Conservation (phyloP, 805 yeast genomes). For the Candida silvicultrix region DNA sequence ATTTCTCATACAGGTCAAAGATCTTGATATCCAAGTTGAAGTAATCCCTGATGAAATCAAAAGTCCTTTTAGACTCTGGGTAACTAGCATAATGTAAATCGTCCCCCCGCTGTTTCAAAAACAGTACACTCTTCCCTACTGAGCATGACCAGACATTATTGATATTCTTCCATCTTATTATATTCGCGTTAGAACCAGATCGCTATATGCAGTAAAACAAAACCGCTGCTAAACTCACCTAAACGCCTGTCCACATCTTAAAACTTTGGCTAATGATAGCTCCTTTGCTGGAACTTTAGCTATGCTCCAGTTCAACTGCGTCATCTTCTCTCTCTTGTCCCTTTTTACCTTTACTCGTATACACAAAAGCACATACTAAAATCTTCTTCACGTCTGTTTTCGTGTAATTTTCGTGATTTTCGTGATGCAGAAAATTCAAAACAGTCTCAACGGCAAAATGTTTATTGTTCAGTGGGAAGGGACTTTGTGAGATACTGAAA, state of each 20-base stretch:
- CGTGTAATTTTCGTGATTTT: neutral
- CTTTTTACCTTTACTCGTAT: too few relatives aligned
- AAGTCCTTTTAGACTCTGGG: constrained; percentile 28
- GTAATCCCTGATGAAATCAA: constrained; percentile 53
- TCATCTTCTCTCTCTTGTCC: neutral
- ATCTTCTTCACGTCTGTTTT: neutral
- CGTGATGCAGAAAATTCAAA: neutral
- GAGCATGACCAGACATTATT: constrained; percentile 64
- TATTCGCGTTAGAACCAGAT: constrained; percentile 1
- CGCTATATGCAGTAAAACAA: too few relatives aligned
- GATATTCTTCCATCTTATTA: constrained; percentile 55
- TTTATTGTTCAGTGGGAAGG: too few relatives aligned
- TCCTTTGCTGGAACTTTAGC: constrained; percentile 30
- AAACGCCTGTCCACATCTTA: constrained; percentile 84
- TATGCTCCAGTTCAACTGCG: constrained; percentile 14
- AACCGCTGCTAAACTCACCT: constrained; percentile 27
- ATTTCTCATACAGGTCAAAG: constrained; percentile 44
- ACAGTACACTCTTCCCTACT: constrained; percentile 49
- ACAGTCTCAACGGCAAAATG: neutral
- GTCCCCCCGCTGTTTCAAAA: constrained; percentile 53
- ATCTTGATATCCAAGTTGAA: constrained; percentile 60
- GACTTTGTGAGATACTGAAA: too few relatives aligned
- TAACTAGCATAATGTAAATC: constrained; percentile 46
- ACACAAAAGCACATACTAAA: too few relatives aligned
- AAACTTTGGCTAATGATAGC: constrained; percentile 53